A percentile compares a stretch with the other conserved stretches of the same genome.
phyloP scores from a whole-genome alignment of 768 basidiomycete genomes.

The Kwoniella dejecticola region DNA sequence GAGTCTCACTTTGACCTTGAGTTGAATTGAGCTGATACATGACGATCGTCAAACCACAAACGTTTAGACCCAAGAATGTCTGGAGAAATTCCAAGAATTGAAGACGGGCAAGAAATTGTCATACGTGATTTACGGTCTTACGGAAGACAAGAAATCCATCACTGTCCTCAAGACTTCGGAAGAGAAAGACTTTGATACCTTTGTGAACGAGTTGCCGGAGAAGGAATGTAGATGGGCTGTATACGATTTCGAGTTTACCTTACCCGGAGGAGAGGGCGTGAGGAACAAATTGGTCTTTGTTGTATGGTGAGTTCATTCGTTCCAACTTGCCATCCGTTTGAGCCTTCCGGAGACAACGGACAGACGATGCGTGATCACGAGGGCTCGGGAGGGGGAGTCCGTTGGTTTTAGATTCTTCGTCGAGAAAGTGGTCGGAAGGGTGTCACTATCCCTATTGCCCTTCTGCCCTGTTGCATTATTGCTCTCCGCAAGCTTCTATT shows the following conservation, averaged over 20 bases:
- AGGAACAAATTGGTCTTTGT: slow-evolving; percentile 84
- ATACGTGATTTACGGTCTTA: slow-evolving; percentile 78
- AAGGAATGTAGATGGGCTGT: slow-evolving; percentile 82
- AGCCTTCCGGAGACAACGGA: too few relatives aligned
- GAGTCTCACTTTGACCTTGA: too few relatives aligned
- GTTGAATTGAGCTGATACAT: too few relatives aligned
- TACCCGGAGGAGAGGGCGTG: slow-evolving; percentile 63
- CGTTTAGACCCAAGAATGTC: slow-evolving; percentile 68
- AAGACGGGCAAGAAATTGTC: slow-evolving; percentile 76
- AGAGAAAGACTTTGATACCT: slow-evolving; percentile 67
- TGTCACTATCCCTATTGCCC: too few relatives aligned
- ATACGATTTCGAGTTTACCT: slow-evolving; percentile 84
- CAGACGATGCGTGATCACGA: too few relatives aligned
- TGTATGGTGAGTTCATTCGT: slow-evolving; percentile 80
- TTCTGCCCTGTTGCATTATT: too few relatives aligned
- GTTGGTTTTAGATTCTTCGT: too few relatives aligned
- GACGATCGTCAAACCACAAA: too few relatives aligned
- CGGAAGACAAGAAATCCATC: slow-evolving; percentile 62
- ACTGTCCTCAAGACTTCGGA: slow-evolving; percentile 69
- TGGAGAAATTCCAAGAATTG: slow-evolving; percentile 66
- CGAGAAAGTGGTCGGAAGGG: too few relatives aligned
- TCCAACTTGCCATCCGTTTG: too few relatives aligned
- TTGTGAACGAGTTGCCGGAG: slow-evolving; percentile 73
- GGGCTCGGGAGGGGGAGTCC: too few relatives aligned
- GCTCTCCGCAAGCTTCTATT: too few relatives aligned